Evolutionary conservation across 441 rosid species (phyloP).

Genomic region (Corymbia calophylla): DNA sequence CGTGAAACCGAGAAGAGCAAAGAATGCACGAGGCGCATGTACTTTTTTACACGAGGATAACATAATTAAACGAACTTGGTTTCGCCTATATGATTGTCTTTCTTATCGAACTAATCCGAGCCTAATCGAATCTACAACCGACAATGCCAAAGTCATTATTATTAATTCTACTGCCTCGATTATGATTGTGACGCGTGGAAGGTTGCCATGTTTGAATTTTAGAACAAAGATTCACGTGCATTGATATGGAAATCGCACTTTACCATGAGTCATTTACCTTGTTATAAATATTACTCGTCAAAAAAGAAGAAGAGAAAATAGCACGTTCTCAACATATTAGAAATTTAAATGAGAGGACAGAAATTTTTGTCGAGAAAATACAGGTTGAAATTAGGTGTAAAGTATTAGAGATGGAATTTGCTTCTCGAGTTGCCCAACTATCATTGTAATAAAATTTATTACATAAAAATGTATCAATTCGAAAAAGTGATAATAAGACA

Average conservation of each 20-base stretch:
- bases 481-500: rapidly evolving
- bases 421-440: not conserved
- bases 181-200: not conserved
- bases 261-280: rapidly evolving
- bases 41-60: not conserved
- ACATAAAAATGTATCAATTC: rapidly evolving
- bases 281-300: not conserved
- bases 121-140: not conserved
- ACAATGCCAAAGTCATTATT: not conserved
- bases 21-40: not conserved
- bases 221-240: not conserved
- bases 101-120: not conserved
- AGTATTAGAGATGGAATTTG: not conserved
- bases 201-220: not conserved
- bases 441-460: not conserved
- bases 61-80: not conserved
- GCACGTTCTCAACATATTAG: not conserved
- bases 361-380: not conserved
- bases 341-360: not conserved
- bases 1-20: not conserved
- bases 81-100: not conserved
- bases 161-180: not conserved
- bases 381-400: not conserved
- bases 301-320: rapidly evolving
- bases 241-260: not conserved